Conservation (phyloP, 2,329 filamentous ascomycete genomes). For the Hymenoscyphus scutula region DNA sequence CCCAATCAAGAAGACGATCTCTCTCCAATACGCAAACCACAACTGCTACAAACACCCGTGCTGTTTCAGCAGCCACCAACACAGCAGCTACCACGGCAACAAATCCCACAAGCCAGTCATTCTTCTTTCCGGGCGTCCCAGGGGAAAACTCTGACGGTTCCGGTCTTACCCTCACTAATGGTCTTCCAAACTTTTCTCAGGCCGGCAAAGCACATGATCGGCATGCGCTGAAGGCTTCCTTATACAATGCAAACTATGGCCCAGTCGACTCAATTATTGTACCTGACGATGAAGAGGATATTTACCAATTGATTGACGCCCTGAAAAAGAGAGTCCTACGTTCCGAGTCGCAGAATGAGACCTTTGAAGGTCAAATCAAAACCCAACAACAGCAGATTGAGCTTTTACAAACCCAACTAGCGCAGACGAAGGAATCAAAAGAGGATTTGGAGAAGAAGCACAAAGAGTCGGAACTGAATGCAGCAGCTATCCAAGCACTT, state of each 20-base stretch:
- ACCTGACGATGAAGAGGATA: slow-evolving; percentile 60
- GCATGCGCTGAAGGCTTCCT: slow-evolving; percentile 41
- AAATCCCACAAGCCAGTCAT: slow-evolving; percentile 56
- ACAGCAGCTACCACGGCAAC: slow-evolving; percentile 40
- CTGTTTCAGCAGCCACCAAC: slow-evolving; percentile 12
- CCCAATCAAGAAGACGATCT: background rate
- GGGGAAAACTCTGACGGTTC: slow-evolving; percentile 58
- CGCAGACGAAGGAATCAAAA: background rate
- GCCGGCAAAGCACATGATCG: slow-evolving; percentile 51
- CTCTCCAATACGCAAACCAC: slow-evolving; percentile 1
- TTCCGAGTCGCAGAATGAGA: slow-evolving; percentile 54
- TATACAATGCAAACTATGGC: slow-evolving; percentile 36
- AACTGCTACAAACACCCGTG: slow-evolving; percentile 22
- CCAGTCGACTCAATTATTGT: slow-evolving; percentile 54
- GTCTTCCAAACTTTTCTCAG: slow-evolving; percentile 47
- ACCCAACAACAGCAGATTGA: slow-evolving; percentile 1
- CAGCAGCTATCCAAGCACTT: background rate
- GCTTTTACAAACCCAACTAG: background rate
- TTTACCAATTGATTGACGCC: slow-evolving; percentile 58
- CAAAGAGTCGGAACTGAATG: background rate
- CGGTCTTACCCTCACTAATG: slow-evolving; percentile 44
- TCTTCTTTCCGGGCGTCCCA: slow-evolving; percentile 58
- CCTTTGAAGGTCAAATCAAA: slow-evolving; percentile 30
- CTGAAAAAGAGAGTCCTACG: slow-evolving; percentile 56
- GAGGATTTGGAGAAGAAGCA: background rate